phyloP scores from a whole-genome alignment of 2,329 filamentous ascomycete genomes.

The Aspergillus sp. region DNA sequence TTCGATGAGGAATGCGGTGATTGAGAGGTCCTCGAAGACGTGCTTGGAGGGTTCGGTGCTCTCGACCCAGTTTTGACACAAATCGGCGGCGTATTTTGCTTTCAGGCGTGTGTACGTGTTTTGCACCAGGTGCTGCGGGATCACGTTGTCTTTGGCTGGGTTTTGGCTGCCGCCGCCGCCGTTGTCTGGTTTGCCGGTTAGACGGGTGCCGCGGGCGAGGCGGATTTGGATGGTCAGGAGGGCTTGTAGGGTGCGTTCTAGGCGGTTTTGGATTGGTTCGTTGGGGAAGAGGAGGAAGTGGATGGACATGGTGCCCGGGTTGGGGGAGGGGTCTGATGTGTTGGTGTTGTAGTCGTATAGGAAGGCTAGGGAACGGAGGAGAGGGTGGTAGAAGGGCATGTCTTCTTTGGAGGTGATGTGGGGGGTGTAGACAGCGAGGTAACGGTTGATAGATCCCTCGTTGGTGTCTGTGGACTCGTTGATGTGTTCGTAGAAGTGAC shows the following conservation, averaged over 20 bases:
- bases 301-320: constrained; percentile 49
- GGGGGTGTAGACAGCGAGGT: constrained; percentile 74
- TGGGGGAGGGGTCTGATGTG: constrained; percentile 31
- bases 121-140: constrained; percentile 76
- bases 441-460: constrained; percentile 18
- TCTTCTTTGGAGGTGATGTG: constrained; percentile 64
- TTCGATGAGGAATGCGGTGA: constrained; percentile 90
- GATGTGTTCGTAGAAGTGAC: constrained; percentile 62
- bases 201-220: constrained; percentile 30
- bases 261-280: constrained; percentile 39
- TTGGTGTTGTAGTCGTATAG: constrained; percentile 57
- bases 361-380: constrained; percentile 72
- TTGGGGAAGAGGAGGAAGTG: constrained; percentile 53
- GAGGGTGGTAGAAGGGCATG: constrained; percentile 87
- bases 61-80: constrained; percentile 82
- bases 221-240: constrained; percentile 42
- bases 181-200: constrained; percentile 30
- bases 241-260: constrained; percentile 42
- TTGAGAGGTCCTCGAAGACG: constrained; percentile 90
- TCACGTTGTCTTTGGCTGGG: constrained; percentile 77
- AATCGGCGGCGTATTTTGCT: constrained; percentile 68
- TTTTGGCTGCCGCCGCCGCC: constrained; percentile 64
- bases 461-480: constrained; percentile 5
- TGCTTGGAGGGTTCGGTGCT: constrained; percentile 86
- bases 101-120: constrained; percentile 82